Conservation (phyloP, 2,329 filamentous ascomycete species). For the Neonectria hederae region DNA sequence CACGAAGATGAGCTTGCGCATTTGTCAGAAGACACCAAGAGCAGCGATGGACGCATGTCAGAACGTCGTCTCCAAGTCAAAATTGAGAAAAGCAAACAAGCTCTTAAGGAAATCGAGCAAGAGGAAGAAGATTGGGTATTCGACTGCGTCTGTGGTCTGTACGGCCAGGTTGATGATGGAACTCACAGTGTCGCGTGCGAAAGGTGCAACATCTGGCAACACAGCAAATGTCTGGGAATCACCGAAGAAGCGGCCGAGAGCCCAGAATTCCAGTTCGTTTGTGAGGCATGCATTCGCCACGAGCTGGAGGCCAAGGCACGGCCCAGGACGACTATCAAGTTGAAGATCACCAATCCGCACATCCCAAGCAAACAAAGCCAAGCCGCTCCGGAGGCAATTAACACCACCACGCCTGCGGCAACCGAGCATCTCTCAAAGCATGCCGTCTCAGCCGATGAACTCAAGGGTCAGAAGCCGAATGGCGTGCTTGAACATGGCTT, state of each 20-base stretch:
- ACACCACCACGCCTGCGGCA: constrained; percentile 3
- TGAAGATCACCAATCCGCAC: constrained; percentile 55
- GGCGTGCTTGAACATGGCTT: constrained; percentile 25
- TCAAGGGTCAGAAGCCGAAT: constrained; percentile 12
- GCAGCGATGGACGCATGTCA: constrained; percentile 71
- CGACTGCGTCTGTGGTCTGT: constrained; percentile 89
- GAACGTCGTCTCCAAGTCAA: constrained; percentile 84
- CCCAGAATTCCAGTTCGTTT: constrained; percentile 89
- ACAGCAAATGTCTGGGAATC: constrained; percentile 90
- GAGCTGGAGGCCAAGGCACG: constrained; percentile 71
- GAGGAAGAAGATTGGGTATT: constrained; percentile 94
- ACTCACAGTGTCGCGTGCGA: constrained; percentile 95
- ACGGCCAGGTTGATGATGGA: constrained; percentile 94
- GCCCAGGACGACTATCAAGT: constrained; percentile 59
- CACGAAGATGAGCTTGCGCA: constrained; percentile 86
- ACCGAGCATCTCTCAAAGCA: neutral
- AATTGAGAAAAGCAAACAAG: constrained; percentile 81
- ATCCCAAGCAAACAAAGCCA: constrained; percentile 19
- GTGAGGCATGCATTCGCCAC: constrained; percentile 77
- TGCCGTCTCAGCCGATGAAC: constrained; percentile 8
- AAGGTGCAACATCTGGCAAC: constrained; percentile 94
- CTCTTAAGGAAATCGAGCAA: constrained; percentile 73
- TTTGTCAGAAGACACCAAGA: constrained; percentile 79
- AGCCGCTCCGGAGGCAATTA: constrained; percentile 20
- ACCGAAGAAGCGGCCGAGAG: constrained; percentile 81